phyloP scores from a whole-genome alignment of 2,329 filamentous ascomycete genomes.

The Neodidymelliopsis sp. region DNA sequence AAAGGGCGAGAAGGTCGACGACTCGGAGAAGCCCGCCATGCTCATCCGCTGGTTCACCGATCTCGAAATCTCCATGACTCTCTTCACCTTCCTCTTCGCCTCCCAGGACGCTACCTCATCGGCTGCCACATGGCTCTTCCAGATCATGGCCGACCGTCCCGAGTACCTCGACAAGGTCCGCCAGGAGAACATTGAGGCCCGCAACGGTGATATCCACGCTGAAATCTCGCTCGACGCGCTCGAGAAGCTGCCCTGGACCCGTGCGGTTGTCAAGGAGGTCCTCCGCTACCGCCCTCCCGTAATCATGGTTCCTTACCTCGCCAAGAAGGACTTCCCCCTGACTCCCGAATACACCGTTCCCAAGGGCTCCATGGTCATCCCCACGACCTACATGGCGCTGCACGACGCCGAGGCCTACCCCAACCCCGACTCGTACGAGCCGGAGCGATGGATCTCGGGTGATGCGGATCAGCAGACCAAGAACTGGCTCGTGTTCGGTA shows the following conservation, averaged over 20 bases:
- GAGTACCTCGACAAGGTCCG: constrained; percentile 89
- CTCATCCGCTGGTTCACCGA: constrained; percentile 87
- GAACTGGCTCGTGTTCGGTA: constrained; percentile 97
- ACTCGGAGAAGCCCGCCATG: constrained; percentile 80
- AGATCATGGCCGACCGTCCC: constrained; percentile 91
- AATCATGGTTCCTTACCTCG: constrained; percentile 94
- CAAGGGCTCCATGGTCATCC: constrained; percentile 95
- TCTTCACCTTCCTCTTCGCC: constrained; percentile 97
- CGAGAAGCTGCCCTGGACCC: constrained; percentile 87
- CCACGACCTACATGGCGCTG: constrained; percentile 86
- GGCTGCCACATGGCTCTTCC: constrained; percentile 93
- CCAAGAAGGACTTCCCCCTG: constrained; percentile 95
- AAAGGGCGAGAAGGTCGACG: constrained; percentile 66
- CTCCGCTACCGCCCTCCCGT: constrained; percentile 91
- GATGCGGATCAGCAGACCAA: constrained; percentile 90
- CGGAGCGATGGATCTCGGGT: constrained; percentile 73
- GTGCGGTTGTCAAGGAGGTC: constrained; percentile 77
- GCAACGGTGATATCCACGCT: constrained; percentile 76
- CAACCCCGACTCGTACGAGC: constrained; percentile 74
- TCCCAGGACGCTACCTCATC: constrained; percentile 97
- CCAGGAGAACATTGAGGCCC: constrained; percentile 82
- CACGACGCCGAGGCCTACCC: constrained; percentile 93
- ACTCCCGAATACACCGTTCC: constrained; percentile 87
- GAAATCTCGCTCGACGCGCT: constrained; percentile 82
- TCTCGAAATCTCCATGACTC: constrained; percentile 88